These are phyloP conservation scores for Cardiospermum halicacabum DNA, from an alignment of 345 rosid genomes.

Conservation along the genomic window DNA sequence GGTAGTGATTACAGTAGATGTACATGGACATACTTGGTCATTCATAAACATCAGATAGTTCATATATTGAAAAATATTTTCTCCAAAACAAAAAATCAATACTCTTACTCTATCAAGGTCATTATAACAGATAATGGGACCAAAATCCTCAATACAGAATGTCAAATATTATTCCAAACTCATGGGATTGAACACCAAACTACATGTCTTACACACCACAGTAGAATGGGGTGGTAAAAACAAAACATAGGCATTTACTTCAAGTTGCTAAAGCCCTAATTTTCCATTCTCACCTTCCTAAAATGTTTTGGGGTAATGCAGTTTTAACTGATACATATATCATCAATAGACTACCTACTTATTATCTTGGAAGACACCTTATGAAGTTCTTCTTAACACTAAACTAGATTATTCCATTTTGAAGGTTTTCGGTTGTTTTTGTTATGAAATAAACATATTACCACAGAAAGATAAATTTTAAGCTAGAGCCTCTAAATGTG, in stretches of 20 bases:
- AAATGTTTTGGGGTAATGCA: neutral
- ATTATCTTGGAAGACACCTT: neutral
- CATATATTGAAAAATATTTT: too few relatives aligned
- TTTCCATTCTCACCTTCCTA: neutral
- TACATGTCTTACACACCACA: neutral
- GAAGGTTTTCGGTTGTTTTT: neutral
- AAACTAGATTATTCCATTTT: neutral
- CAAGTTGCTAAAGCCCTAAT: neutral
- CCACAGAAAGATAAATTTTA: neutral
- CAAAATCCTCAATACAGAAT: too few relatives aligned
- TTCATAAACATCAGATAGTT: too few relatives aligned
- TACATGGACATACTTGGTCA: too few relatives aligned
- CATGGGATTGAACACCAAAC: too few relatives aligned
- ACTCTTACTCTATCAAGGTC: too few relatives aligned
- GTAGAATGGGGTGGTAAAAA: neutral
- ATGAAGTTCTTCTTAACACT: neutral
- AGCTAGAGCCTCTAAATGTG: neutral
- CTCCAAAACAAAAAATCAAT: too few relatives aligned
- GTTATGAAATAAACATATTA: neutral
- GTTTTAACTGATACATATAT: neutral
- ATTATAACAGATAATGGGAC: too few relatives aligned
- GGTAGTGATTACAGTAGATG: too few relatives aligned
- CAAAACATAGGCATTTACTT: neutral
- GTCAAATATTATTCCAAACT: too few relatives aligned
- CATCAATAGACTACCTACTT: neutral